Percentiles rank a stretch among this genome's conserved stretches.
Evolutionary conservation across 331 rosid species (phyloP).

Genomic region (Quercus tomentella): DNA sequence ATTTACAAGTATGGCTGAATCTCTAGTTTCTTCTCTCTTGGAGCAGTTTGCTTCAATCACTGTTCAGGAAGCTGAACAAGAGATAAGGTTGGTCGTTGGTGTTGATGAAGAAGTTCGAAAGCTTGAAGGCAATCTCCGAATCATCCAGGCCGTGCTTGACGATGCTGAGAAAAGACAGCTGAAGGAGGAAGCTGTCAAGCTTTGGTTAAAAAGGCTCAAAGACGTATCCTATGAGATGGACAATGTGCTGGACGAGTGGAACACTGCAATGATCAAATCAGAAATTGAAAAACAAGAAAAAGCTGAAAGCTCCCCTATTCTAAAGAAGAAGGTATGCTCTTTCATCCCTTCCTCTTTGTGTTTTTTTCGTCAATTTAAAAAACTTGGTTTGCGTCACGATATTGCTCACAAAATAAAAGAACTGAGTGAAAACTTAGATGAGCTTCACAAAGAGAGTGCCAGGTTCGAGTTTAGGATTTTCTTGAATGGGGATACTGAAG

Average conservation of each 20-base stretch:
- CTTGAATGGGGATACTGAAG: no score
- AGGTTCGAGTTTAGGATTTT: accelerated
- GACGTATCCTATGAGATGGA: not conserved
- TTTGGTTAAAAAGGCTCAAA: conserved; percentile 5
- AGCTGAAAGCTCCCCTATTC: not conserved
- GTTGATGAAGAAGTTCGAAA: no score
- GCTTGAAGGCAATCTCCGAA: no score
- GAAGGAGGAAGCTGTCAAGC: not conserved
- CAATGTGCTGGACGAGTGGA: conserved; percentile 9
- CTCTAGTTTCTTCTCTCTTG: no score
- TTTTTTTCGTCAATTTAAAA: not conserved
- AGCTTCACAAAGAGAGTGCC: no score
- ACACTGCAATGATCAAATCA: not conserved
- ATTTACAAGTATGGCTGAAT: no score
- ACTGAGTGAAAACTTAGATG: no score
- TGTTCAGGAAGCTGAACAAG: no score
- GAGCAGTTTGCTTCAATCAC: no score
- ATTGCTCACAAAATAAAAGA: no score
- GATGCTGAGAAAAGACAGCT: conserved; percentile 19
- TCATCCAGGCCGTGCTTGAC: not conserved
- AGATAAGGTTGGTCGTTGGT: no score
- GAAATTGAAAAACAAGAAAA: not conserved
- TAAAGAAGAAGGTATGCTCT: no score
- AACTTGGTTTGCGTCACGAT: not conserved
- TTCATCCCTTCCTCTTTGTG: not conserved